Conservation (phyloP, 257 asterid genomes). For the Jasminum sambac region DNA sequence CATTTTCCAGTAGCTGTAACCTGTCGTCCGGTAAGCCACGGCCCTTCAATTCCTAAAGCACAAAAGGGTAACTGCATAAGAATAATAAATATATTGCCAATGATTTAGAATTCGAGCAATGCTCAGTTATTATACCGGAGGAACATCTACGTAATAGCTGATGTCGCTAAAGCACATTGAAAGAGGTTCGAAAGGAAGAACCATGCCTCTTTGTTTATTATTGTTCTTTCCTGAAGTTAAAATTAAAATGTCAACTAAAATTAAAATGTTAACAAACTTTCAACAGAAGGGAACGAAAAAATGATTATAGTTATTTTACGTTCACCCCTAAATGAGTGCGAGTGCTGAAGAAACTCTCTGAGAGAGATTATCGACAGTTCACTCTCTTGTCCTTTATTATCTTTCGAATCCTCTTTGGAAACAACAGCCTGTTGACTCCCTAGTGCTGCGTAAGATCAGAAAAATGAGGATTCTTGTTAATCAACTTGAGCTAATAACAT, state of each 20-base stretch:
- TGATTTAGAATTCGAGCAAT: slow-evolving; percentile 5
- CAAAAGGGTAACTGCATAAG: not conserved
- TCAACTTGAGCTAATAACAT: not conserved
- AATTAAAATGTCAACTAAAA: slow-evolving; percentile 21
- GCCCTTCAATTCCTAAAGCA: slow-evolving; percentile 72
- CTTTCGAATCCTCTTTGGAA: slow-evolving; percentile 38
- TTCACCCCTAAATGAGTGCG: slow-evolving; percentile 61
- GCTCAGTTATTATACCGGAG: slow-evolving; percentile 54
- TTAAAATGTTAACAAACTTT: slow-evolving; percentile 23
- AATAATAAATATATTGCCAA: slow-evolving; percentile 19
- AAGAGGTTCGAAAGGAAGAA: slow-evolving; percentile 88
- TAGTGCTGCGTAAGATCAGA: slow-evolving; percentile 55
- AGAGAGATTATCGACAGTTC: slow-evolving; percentile 41
- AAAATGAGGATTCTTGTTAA: not conserved
- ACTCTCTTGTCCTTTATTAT: slow-evolving; percentile 36
- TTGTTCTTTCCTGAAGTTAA: slow-evolving; percentile 45
- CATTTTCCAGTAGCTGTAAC: slow-evolving; percentile 65
- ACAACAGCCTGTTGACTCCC: slow-evolving; percentile 60
- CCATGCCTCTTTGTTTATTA: slow-evolving; percentile 65
- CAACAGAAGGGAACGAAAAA: slow-evolving; percentile 12
- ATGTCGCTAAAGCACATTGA: slow-evolving; percentile 77
- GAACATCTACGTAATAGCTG: slow-evolving; percentile 78
- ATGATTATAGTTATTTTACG: slow-evolving; percentile 14
- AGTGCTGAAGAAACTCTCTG: slow-evolving; percentile 58
- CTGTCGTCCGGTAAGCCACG: slow-evolving; percentile 60